Base-by-base conservation (phyloP, 352 stramenopile species). In the Phytopythium boreale region DNA sequence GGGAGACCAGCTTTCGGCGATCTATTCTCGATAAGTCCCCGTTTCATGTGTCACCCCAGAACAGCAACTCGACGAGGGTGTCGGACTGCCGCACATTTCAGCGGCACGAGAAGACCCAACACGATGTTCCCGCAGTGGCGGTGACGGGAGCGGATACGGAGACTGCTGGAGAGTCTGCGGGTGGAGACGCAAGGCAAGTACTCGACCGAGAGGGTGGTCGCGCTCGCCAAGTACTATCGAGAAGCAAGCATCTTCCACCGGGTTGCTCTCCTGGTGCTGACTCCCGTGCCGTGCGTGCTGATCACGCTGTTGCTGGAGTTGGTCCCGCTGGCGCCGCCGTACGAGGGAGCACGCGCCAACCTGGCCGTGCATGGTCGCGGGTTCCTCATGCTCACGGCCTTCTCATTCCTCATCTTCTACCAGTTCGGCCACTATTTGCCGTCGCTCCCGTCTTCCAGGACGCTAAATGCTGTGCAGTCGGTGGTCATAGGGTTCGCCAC, bases 151-250 rank as follows among this genome's bases (percentile, higher is more conserved):
- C 19, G n/a, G n/a, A 14, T 31, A 8, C 11, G 26, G n/a, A 59
- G 19, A 31, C 29, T 59, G 26, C 20, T 59, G 20, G 52, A 37
- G 4, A n/a, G 11, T 19, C 29, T 59, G 14, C 29, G 52, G 4
- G 63, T 74, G 20, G 68, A 74, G 44, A 62, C 67, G 1, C 64
- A 59, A 7, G 59, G 63, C 20, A 64, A 44, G 19, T 74, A 70
- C 44, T 74, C 68, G 7, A n/a, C 22, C 3, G 27, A 71, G 27
- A 56, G 64, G 2, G 50, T 74, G 0, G 14, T 62, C 1, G 36
- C 61, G 0, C 44, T 74, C 1, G 46, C 59, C 8, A 65, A 51
- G 10, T 74, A 71, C 29, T 31, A 51, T 14, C 46, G 62, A 5
- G 41, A 56, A 17, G 68, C 60, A 10, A 68, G 60, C 7, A 61